Evolutionary conservation across 345 rosid species (phyloP).

Genomic region (Heritiera littoralis): DNA sequence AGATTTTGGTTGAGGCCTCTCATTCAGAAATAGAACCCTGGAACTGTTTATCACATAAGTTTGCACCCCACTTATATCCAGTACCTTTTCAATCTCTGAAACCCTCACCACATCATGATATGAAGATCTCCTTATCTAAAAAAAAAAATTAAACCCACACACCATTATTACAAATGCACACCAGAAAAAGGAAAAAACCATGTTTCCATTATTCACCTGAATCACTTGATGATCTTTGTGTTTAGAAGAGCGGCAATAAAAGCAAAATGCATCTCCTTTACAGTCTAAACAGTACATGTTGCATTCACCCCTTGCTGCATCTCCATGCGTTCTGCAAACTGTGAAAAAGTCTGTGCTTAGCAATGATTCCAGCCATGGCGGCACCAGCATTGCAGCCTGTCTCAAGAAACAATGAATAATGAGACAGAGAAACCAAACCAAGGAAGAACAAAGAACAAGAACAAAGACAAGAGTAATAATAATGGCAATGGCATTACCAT

Average conservation of each 20-base stretch:
- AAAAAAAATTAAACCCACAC: background rate
- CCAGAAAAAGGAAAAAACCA: background rate
- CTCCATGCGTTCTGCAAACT: conserved; percentile 57
- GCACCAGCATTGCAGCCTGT: conserved; percentile 58
- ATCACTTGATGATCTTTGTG: conserved; percentile 78
- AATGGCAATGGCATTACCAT: conserved; percentile 23
- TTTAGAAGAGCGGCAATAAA: conserved; percentile 73
- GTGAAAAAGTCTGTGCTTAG: conserved; percentile 62
- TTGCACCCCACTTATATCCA: conserved; percentile 82
- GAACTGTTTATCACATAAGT: conserved; percentile 92
- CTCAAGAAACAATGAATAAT: background rate
- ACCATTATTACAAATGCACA: background rate
- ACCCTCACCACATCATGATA: conserved; percentile 91
- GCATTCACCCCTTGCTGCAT: conserved; percentile 72
- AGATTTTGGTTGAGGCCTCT: conserved; percentile 73
- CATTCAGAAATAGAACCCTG: conserved; percentile 72
- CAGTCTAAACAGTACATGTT: conserved; percentile 89
- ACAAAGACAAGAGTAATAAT: no score
- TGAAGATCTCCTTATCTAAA: conserved; percentile 81
- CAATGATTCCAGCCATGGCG: conserved; percentile 76
- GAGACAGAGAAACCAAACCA: background rate
- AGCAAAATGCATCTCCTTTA: conserved; percentile 59
- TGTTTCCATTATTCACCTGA: conserved; percentile 43
- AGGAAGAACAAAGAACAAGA: background rate
- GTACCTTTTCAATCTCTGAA: conserved; percentile 63